A percentile compares a stretch with the other conserved stretches of the same genome.
Evolutionary conservation across 495 filamentous ascomycete species (phyloP).

Genomic region (Xylaria scruposa): DNA sequence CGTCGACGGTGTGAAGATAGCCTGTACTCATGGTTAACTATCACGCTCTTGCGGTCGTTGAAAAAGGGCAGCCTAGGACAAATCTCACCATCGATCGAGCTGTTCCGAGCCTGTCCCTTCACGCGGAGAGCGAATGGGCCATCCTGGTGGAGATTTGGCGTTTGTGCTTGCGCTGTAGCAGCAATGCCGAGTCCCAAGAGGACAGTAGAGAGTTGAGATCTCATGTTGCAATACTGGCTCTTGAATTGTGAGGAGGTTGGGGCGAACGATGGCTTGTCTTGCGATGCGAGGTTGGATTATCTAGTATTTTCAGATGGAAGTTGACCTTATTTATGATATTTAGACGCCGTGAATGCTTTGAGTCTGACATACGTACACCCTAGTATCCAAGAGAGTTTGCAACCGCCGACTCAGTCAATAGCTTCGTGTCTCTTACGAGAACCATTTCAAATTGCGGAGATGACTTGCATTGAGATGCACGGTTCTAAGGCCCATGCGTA

Average conservation of each 20-base stretch:
- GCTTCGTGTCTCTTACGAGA: background rate
- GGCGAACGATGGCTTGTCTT: background rate
- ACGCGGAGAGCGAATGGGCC: conserved; percentile 5
- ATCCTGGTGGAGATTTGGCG: background rate
- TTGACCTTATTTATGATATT: background rate
- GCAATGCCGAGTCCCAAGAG: conserved; percentile 12
- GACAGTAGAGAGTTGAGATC: background rate
- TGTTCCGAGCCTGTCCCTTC: conserved; percentile 3
- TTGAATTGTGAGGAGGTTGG: background rate
- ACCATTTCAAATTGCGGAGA: conserved; percentile 1
- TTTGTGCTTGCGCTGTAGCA: background rate
- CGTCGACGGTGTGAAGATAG: background rate
- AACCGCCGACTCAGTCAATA: background rate
- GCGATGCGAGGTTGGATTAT: background rate
- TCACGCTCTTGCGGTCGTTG: background rate
- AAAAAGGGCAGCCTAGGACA: background rate
- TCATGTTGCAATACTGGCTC: background rate
- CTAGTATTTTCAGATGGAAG: background rate
- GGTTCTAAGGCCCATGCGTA: background rate
- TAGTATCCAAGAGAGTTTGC: background rate
- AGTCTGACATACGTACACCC: conserved; percentile 1
- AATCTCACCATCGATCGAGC: conserved; percentile 12
- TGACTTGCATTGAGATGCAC: background rate
- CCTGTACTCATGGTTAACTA: background rate
- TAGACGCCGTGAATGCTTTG: background rate